Evolutionary conservation across 805 yeast genomes (phyloP).

Genomic region (Candida sakaeoensis): DNA sequence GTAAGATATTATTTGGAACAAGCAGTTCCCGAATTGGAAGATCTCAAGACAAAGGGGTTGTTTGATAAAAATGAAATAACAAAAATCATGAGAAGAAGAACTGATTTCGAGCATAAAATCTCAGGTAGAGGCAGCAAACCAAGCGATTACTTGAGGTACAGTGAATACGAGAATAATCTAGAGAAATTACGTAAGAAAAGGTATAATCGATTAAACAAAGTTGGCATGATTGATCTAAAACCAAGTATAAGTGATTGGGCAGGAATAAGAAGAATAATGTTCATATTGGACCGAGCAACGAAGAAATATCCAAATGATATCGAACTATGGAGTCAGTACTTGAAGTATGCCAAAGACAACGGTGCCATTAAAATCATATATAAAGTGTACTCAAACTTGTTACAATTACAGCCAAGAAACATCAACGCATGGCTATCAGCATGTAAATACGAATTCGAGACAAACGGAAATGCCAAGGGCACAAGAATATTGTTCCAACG

Average conservation of each 20-base stretch:
- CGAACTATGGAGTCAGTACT: slow-evolving; percentile 72
- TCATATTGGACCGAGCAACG: slow-evolving; percentile 79
- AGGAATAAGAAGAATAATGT: slow-evolving; percentile 73
- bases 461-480: slow-evolving; percentile 82
- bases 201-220: slow-evolving; percentile 54
- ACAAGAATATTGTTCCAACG: slow-evolving; percentile 84
- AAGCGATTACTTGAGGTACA: slow-evolving; percentile 72
- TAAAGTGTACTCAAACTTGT: slow-evolving; percentile 69
- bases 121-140: slow-evolving; percentile 78
- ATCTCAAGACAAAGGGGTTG: slow-evolving; percentile 72
- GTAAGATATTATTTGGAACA: slow-evolving; percentile 55
- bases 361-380: slow-evolving; percentile 72
- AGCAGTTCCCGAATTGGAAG: slow-evolving; percentile 90
- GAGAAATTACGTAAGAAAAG: slow-evolving; percentile 77
- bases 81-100: slow-evolving; percentile 84
- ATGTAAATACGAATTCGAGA: slow-evolving; percentile 89
- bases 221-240: slow-evolving; percentile 52
- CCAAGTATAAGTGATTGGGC: slow-evolving; percentile 84
- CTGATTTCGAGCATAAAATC: slow-evolving; percentile 91
- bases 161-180: slow-evolving; percentile 74
- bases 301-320: slow-evolving; percentile 74
- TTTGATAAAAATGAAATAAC: slow-evolving; percentile 81
- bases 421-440: slow-evolving; percentile 91
- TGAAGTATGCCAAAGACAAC: slow-evolving; percentile 61
- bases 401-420: slow-evolving; percentile 88